Evolutionary conservation across 805 yeast species (phyloP).

Genomic region (Saccharomycopsis sp.): DNA sequence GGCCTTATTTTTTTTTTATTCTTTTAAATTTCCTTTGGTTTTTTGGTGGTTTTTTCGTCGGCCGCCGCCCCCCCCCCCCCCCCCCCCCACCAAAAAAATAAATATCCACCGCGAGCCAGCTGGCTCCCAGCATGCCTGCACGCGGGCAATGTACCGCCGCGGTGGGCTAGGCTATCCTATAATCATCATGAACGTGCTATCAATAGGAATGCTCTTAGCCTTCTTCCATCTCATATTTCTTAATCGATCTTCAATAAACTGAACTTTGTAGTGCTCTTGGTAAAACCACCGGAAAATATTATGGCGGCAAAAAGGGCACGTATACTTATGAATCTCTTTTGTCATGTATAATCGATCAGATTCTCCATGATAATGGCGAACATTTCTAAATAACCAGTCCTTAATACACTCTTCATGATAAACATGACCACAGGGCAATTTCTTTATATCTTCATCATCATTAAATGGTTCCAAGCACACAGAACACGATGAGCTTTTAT

Average conservation of each 20-base stretch:
- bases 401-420: not conserved
- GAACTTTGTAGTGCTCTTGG: not conserved
- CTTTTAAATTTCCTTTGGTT: too few relatives aligned
- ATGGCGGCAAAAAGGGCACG: conserved; percentile 1
- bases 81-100: not conserved
- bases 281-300: not conserved
- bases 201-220: too few relatives aligned
- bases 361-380: not conserved
- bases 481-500: not conserved
- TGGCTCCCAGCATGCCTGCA: too few relatives aligned
- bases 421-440: not conserved
- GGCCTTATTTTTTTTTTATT: too few relatives aligned
- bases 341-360: not conserved
- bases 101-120: not conserved
- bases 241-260: not conserved
- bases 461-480: not conserved
- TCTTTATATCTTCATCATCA: not conserved
- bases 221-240: too few relatives aligned
- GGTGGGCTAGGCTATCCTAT: too few relatives aligned
- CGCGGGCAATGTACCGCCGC: too few relatives aligned
- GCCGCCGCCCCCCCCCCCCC: not conserved
- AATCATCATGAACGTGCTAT: too few relatives aligned
- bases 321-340: not conserved
- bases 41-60: too few relatives aligned
- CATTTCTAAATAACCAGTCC: not conserved